phyloP scores from a whole-genome alignment of 2,329 filamentous ascomycete species.

The Fusarium sp. region DNA sequence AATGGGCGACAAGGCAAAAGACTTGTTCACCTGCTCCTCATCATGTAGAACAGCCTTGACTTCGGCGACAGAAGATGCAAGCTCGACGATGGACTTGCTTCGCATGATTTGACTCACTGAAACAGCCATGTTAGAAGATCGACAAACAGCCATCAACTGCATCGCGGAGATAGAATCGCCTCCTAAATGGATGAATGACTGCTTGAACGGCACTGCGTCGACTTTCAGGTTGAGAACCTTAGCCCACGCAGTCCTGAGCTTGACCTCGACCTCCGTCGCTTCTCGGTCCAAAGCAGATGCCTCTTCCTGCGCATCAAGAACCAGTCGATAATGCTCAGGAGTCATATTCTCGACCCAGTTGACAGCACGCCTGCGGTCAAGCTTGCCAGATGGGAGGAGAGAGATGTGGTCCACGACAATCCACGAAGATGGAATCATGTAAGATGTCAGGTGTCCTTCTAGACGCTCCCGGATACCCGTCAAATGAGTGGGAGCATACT shows the following conservation, averaged over 20 bases:
- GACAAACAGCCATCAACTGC: conserved; percentile 41
- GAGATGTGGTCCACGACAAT: conserved; percentile 19
- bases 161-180: conserved; percentile 44
- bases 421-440: conserved; percentile 41
- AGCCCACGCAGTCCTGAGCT: conserved; percentile 32
- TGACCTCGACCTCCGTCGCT: conserved; percentile 8
- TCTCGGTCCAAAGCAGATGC: conserved; percentile 27
- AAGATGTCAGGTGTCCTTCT: conserved; percentile 15
- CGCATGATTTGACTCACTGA: conserved; percentile 42
- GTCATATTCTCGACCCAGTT: conserved; percentile 29
- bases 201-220: conserved; percentile 28
- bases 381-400: conserved; percentile 38
- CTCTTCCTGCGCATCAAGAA: conserved; percentile 23
- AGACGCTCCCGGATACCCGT: conserved; percentile 25
- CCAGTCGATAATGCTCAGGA: conserved; percentile 9
- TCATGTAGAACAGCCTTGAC: conserved; percentile 1
- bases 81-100: conserved; percentile 41
- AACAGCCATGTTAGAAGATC: conserved; percentile 31
- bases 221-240: conserved; percentile 19
- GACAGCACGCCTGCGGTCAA: conserved; percentile 14
- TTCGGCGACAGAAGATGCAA: conserved; percentile 23
- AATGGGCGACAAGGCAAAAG: conserved; percentile 24
- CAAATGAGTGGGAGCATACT: background rate
- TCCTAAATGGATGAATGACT: conserved; percentile 38
- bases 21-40: conserved; percentile 7